A percentile compares a stretch with the other conserved stretches of the same genome.
phyloP scores from a whole-genome alignment of 2,329 filamentous ascomycete species.

The Claviceps capensis region DNA sequence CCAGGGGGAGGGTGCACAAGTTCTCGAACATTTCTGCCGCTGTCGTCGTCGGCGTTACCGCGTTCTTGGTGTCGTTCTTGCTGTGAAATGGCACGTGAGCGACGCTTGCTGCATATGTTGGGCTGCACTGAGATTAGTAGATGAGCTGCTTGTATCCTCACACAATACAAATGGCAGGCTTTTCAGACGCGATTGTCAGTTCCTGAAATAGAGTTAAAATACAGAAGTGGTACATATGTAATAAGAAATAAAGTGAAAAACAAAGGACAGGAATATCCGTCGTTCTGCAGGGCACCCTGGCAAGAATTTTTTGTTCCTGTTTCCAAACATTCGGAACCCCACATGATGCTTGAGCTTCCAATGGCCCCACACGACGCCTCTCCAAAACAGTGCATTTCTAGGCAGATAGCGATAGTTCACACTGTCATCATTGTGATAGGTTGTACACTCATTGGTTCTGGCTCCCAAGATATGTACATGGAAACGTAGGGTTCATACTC shows the following conservation, averaged over 20 bases:
- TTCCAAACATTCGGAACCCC: no score
- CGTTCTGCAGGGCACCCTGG: not conserved
- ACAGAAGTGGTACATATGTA: not conserved
- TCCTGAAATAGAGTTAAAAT: not conserved
- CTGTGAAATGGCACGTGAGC: not conserved
- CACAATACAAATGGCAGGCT: not conserved
- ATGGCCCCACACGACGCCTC: no score
- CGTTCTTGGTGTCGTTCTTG: not conserved
- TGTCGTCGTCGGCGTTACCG: not conserved
- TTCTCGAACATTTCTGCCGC: slow-evolving; percentile 64
- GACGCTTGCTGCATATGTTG: not conserved
- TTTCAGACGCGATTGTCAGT: not conserved
- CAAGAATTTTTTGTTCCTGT: no score
- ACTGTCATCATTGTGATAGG: no score
- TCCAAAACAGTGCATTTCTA: no score
- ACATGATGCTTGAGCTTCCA: no score
- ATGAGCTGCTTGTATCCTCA: not conserved
- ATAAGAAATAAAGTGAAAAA: not conserved
- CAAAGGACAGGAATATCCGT: not conserved
- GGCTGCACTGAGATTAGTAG: not conserved
- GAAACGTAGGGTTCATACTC: no score
- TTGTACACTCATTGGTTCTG: no score
- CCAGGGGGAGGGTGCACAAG: slow-evolving; percentile 76
- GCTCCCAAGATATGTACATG: no score
- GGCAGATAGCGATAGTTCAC: no score